phyloP scores from a whole-genome alignment of 257 asterid species.

The Jasminum sambac region DNA sequence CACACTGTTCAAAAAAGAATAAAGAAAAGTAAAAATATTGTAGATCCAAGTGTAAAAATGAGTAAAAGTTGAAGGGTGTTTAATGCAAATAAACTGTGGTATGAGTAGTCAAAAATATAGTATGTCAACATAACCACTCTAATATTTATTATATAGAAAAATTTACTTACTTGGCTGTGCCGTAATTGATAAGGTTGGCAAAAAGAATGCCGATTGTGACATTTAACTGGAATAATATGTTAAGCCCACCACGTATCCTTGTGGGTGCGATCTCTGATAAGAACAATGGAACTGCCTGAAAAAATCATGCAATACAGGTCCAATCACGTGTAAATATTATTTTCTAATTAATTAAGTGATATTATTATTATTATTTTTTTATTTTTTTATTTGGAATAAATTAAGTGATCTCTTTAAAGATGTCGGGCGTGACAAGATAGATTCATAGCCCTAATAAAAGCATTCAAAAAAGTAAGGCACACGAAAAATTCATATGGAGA shows the following conservation, averaged over 20 bases:
- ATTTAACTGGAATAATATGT: constrained; percentile 85
- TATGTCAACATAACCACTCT: too few relatives aligned
- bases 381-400: too few relatives aligned
- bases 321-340: not conserved
- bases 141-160: too few relatives aligned
- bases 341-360: not conserved
- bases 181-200: constrained; percentile 83
- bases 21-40: too few relatives aligned
- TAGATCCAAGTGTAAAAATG: too few relatives aligned
- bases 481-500: constrained; percentile 15
- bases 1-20: too few relatives aligned
- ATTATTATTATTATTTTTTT: too few relatives aligned
- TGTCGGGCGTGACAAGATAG: constrained; percentile 6
- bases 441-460: constrained; percentile 22
- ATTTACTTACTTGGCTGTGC: constrained; percentile 58
- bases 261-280: constrained; percentile 95
- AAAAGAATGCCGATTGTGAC: constrained; percentile 81
- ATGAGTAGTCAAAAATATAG: too few relatives aligned
- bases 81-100: too few relatives aligned
- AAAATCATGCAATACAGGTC: constrained; percentile 4
- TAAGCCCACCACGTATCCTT: constrained; percentile 91
- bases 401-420: too few relatives aligned
- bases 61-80: too few relatives aligned
- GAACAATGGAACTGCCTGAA: constrained; percentile 85
- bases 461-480: constrained; percentile 13